phyloP scores from a whole-genome alignment of 2,329 filamentous ascomycete species.

The Venturia effusa region DNA sequence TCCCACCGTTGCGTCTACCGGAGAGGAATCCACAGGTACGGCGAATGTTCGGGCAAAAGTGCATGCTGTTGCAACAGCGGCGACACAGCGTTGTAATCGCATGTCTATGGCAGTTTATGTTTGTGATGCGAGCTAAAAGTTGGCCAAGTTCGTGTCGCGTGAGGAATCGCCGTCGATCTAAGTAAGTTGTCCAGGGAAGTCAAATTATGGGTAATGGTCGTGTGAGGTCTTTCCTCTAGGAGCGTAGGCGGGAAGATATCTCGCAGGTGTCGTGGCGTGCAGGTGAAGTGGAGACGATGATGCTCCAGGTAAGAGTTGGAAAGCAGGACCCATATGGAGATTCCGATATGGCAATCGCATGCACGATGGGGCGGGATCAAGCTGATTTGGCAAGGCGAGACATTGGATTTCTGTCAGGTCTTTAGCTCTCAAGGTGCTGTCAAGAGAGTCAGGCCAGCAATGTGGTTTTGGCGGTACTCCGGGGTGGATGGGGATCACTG shows the following conservation, averaged over 20 bases:
- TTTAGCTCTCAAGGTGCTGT: neutral
- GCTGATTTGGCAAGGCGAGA: neutral
- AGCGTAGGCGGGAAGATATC: slow-evolving; percentile 1
- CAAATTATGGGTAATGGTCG: neutral
- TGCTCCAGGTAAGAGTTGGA: no score
- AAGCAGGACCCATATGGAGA: neutral
- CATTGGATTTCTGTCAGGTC: neutral
- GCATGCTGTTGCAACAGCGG: slow-evolving; percentile 2
- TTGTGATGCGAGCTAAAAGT: neutral
- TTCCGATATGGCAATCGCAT: neutral
- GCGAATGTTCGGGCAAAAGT: neutral
- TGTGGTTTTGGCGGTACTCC: neutral
- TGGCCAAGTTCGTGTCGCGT: neutral
- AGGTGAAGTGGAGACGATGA: no score
- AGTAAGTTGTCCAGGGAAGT: neutral
- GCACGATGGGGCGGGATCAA: neutral
- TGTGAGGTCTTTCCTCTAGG: neutral
- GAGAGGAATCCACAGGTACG: slow-evolving; percentile 1
- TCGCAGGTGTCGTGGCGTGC: no score
- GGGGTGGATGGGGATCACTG: no score
- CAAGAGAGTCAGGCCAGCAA: neutral
- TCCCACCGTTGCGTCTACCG: neutral
- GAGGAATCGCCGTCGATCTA: neutral
- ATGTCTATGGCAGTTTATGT: neutral
- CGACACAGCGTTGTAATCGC: neutral